Evolutionary conservation across 371 early-diverging fungal genomes (phyloP).

Genomic region (Apophysomyces variabilis): DNA sequence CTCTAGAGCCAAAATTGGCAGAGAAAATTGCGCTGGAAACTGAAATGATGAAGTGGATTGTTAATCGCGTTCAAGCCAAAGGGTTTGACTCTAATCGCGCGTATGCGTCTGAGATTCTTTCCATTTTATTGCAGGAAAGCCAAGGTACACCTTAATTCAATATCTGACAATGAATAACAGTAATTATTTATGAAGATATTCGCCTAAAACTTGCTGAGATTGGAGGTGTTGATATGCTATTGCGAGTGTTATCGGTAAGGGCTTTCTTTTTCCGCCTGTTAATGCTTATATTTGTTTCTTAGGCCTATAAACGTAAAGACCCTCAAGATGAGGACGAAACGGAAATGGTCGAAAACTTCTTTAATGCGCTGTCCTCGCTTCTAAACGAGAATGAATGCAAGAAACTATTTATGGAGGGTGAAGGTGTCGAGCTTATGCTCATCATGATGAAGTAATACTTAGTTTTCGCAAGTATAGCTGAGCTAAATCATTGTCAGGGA

Average conservation of each 20-base stretch:
- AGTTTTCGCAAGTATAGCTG: background rate
- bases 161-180: background rate
- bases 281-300: background rate
- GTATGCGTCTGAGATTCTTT: constrained; percentile 85
- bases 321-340: constrained; percentile 84
- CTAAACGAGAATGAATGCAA: constrained; percentile 69
- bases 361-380: constrained; percentile 77
- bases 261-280: background rate
- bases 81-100: constrained; percentile 79
- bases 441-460: constrained; percentile 75
- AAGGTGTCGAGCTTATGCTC: constrained; percentile 94
- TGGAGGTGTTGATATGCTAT: constrained; percentile 76
- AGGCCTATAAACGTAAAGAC: constrained; percentile 73
- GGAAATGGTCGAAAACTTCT: constrained; percentile 90
- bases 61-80: constrained; percentile 65
- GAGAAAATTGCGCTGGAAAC: constrained; percentile 69
- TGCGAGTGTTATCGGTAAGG: constrained; percentile 66
- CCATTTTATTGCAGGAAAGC: constrained; percentile 81
- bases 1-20: constrained; percentile 71
- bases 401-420: constrained; percentile 72
- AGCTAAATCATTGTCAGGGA: constrained; percentile 54
- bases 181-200: constrained; percentile 46
- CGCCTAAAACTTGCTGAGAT: constrained; percentile 64
- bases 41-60: constrained; percentile 73
- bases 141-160: constrained; percentile 45